Percentiles rank a stretch among this genome's conserved stretches.
These are phyloP conservation scores for Aspergillus baeticus DNA, from an alignment of 495 filamentous ascomycete genomes.

Conservation along the genomic window DNA sequence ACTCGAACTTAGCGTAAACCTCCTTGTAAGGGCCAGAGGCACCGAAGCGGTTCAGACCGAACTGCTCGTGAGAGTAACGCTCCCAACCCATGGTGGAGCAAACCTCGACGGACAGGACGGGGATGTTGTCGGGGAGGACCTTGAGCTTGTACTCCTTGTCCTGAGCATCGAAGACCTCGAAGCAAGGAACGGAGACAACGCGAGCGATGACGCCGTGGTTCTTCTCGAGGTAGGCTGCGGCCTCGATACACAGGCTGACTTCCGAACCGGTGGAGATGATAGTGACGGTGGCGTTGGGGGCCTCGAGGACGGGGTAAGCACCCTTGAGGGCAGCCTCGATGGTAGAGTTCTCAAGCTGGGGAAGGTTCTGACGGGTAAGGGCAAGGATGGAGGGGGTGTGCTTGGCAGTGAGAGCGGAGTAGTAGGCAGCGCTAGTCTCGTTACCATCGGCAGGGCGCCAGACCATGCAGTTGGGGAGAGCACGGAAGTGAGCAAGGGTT, in stretches of 20 bases:
- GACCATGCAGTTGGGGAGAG: slow-evolving; percentile 98
- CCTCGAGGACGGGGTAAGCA: slow-evolving; percentile 87
- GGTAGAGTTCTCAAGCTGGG: slow-evolving; percentile 90
- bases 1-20: slow-evolving; percentile 99
- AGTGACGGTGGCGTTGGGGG: slow-evolving; percentile 80
- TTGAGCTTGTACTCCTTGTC: slow-evolving; percentile 88
- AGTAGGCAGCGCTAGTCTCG: slow-evolving; percentile 98
- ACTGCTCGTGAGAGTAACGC: slow-evolving; percentile 98
- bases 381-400: slow-evolving; percentile 90
- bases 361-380: slow-evolving; percentile 96
- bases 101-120: slow-evolving; percentile 89
- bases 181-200: slow-evolving; percentile 94
- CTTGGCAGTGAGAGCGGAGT: slow-evolving; percentile 86
- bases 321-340: slow-evolving; percentile 88
- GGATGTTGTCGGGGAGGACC: slow-evolving; percentile 92
- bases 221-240: slow-evolving; percentile 85
- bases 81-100: slow-evolving; percentile 96
- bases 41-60: slow-evolving; percentile 97
- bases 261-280: slow-evolving; percentile 95
- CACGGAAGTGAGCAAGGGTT: slow-evolving; percentile 99
- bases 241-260: slow-evolving; percentile 89
- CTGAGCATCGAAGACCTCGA: slow-evolving; percentile 96
- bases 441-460: slow-evolving; percentile 99
- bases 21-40: slow-evolving; percentile 96
- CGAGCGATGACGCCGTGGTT: slow-evolving; percentile 85